Conservation (phyloP, 2,329 filamentous ascomycete genomes). For the Diaporthe destruens region DNA sequence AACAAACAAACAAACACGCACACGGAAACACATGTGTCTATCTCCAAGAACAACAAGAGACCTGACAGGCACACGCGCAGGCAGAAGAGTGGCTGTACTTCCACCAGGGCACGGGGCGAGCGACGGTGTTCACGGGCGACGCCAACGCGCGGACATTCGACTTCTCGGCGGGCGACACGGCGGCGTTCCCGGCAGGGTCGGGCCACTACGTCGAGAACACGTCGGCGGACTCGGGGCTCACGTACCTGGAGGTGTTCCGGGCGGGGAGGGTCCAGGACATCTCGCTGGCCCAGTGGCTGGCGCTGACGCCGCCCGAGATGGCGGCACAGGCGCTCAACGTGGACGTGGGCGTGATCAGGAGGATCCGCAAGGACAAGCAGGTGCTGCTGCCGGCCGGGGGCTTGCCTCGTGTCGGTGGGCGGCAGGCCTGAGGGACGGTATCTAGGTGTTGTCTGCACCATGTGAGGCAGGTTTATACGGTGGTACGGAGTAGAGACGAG, state of each 20-base stretch:
- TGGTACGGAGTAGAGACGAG: background rate
- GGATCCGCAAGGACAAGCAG: slow-evolving; percentile 74
- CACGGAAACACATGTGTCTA: background rate
- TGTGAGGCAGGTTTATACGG: too few species aligned
- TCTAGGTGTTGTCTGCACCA: too few species aligned
- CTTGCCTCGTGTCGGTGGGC: slow-evolving; percentile 9
- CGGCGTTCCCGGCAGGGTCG: slow-evolving; percentile 74
- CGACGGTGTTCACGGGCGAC: slow-evolving; percentile 74
- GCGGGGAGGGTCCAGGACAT: slow-evolving; percentile 76
- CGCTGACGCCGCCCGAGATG: slow-evolving; percentile 73
- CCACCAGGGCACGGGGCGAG: slow-evolving; percentile 70
- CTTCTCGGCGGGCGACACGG: slow-evolving; percentile 75
- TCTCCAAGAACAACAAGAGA: too few species aligned
- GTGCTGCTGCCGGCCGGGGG: slow-evolving; percentile 55
- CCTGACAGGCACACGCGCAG: slow-evolving; percentile 50
- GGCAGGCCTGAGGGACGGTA: too few species aligned
- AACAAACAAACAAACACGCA: background rate
- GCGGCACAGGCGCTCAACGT: slow-evolving; percentile 72
- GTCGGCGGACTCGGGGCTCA: slow-evolving; percentile 71
- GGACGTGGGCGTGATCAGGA: slow-evolving; percentile 66
- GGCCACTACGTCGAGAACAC: slow-evolving; percentile 79
- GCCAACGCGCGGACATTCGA: slow-evolving; percentile 74
- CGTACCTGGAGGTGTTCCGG: slow-evolving; percentile 79
- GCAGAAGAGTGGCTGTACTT: slow-evolving; percentile 81
- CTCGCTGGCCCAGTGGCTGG: slow-evolving; percentile 76